Evolutionary conservation across 164 flowering plant species (phyloP).

Genomic region (Santalum album): DNA sequence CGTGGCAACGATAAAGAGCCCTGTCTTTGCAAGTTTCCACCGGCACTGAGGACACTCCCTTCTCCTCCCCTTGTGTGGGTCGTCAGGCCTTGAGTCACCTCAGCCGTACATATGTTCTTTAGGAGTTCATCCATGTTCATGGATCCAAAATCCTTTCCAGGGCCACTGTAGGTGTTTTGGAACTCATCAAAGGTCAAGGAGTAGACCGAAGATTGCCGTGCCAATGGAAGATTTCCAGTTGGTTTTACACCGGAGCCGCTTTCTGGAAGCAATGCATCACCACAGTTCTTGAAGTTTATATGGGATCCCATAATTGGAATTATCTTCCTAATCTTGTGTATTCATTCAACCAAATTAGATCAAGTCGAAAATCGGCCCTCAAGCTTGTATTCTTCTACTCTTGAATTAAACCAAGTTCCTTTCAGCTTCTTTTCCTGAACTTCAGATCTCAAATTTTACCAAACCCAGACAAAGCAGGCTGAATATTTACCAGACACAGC

Average conservation of each 20-base stretch:
- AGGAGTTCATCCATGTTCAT: conserved; percentile 52
- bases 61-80: conserved; percentile 16
- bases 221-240: conserved; percentile 25
- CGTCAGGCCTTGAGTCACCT: conserved; percentile 35
- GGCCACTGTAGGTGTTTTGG: conserved; percentile 62
- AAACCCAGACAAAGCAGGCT: conserved; percentile 5
- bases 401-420: too few species aligned
- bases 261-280: conserved; percentile 20
- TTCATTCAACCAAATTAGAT: conserved; percentile 3
- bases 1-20: conserved; percentile 55
- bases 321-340: background rate
- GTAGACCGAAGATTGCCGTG: conserved; percentile 61
- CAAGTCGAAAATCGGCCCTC: background rate
- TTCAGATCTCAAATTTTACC: conserved; percentile 13
- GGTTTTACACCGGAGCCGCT: conserved; percentile 19
- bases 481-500: background rate
- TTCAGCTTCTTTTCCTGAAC: conserved; percentile 5
- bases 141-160: conserved; percentile 44
- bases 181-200: conserved; percentile 79
- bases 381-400: too few species aligned
- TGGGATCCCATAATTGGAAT: conserved; percentile 41
- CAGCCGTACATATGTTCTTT: conserved; percentile 55
- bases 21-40: conserved; percentile 50
- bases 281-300: conserved; percentile 50
- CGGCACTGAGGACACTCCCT: conserved; percentile 12